Evolutionary conservation across 176 grass and related monocot species (phyloP).

Genomic region (Zizania latifolia): DNA sequence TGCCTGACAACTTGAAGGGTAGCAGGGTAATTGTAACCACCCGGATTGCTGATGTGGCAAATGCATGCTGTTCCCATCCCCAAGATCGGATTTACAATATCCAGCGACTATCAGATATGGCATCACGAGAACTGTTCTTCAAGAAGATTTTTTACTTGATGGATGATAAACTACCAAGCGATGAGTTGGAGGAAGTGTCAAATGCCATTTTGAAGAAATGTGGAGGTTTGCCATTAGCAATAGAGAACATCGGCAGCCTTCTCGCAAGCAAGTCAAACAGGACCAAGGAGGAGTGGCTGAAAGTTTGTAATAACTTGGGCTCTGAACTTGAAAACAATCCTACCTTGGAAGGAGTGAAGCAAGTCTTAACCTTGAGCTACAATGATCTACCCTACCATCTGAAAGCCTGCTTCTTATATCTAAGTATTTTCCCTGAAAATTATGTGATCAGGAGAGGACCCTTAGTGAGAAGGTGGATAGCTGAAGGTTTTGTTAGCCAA

Average conservation of each 20-base stretch:
- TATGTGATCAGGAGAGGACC: background rate
- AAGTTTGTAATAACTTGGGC: background rate
- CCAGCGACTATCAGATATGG: background rate
- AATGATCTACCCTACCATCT: slow-evolving; percentile 43
- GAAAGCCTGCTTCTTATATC: background rate
- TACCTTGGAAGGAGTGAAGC: background rate
- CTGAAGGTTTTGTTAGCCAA: slow-evolving; percentile 29
- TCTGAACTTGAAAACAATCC: background rate
- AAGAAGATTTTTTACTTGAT: background rate
- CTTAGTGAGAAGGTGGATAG: slow-evolving; percentile 38
- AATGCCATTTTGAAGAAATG: slow-evolving; percentile 28
- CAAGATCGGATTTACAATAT: slow-evolving; percentile 39
- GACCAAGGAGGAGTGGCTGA: background rate
- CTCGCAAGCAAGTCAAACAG: background rate
- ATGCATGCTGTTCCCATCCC: slow-evolving; percentile 29
- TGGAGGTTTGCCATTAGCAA: background rate
- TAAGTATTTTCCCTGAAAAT: slow-evolving; percentile 23
- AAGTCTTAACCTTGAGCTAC: slow-evolving; percentile 23
- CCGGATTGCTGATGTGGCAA: slow-evolving; percentile 19
- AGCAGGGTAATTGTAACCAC: slow-evolving; percentile 50
- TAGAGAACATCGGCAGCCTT: background rate
- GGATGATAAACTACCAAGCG: background rate
- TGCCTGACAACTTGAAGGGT: slow-evolving; percentile 37
- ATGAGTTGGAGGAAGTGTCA: background rate
- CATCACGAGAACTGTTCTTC: slow-evolving; percentile 19